Evolutionary conservation across 2,329 filamentous ascomycete species (phyloP), one percentile per base, ranked within the genome.

Genomic region (Neonectria magnoliae): DNA sequence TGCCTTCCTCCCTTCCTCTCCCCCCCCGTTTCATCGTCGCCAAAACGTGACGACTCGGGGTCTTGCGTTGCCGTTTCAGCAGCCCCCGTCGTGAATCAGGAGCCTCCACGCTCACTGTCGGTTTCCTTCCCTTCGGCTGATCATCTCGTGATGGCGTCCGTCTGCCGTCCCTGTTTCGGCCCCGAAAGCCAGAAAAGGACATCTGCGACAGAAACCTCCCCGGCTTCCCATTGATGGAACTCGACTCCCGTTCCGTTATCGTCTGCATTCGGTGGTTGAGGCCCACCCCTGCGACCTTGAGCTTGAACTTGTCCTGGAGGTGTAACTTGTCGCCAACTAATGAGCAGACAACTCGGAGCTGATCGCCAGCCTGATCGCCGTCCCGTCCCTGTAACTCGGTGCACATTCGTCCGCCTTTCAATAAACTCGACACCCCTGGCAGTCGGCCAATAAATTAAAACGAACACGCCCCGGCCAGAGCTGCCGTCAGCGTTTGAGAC

Each of bases 61-160:
- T 52, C 48, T 27, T 27, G 9, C 33, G 27, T 18, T 51, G 47
- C 45, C 18, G 61, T 64, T 64, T 64, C 61, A 64, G 50, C 57
- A 44, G 53, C 44, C 45, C 47, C 47, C 55, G 42, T 38, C 44
- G 50, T 59, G 50, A 58, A 31, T 42, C 60, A 58, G 33, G 8
- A 18, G 36, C 47, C 27, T 38, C 58, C 58, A 44, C 45, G 33
- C 45, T 44, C 10, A 16, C 41, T 22, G 33, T 45, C 48, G 18
- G 45, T 29, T 36, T 36, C 36, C 25, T 48, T 20, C 41, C 29
- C 22, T 58, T 33, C 36, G 36, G 57, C 57, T 59, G 57, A 59
- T 52, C 36, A 38, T 59, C 57, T 59, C 36, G 41, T 45, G 56
- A 51, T 58, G 22, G 25, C 31, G 41, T n/a, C 42, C 50, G 22